phyloP scores from a whole-genome alignment of 805 yeast species.

The Wickerhamomyces silvicola region DNA sequence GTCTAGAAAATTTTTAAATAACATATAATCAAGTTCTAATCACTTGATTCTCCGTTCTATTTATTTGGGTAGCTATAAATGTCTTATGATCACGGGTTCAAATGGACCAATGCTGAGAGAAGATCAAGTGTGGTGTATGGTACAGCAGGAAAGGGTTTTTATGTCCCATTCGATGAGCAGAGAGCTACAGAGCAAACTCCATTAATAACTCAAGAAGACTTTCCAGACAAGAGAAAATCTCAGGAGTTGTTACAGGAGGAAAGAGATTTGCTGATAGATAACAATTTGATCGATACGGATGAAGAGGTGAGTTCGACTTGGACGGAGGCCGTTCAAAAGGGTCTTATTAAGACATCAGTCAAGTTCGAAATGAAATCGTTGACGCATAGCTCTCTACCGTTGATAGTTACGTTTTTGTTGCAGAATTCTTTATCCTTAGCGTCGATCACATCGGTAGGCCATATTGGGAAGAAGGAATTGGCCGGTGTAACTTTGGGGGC shows the following conservation, averaged over 20 bases:
- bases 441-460: conserved; percentile 51
- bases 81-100: conserved; percentile 16
- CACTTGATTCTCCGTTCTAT: no score
- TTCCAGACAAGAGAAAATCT: not conserved
- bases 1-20: no score
- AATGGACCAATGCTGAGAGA: conserved; percentile 18
- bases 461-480: conserved; percentile 67
- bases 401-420: conserved; percentile 20
- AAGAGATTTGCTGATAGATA: conserved; percentile 16
- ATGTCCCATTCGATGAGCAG: conserved; percentile 13
- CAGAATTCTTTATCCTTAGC: conserved; percentile 23
- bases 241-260: conserved; percentile 15
- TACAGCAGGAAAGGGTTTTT: conserved; percentile 19
- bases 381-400: conserved; percentile 16
- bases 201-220: not conserved
- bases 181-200: conserved; percentile 1
- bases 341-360: conserved; percentile 16
- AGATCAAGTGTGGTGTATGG: conserved; percentile 20
- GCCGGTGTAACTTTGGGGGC: conserved; percentile 82
- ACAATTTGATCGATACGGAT: conserved; percentile 12
- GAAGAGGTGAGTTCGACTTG: conserved; percentile 15
- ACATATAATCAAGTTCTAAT: not conserved
- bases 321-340: conserved; percentile 20
- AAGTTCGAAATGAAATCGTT: conserved; percentile 15
- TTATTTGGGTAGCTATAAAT: no score